Evolutionary conservation across 495 filamentous ascomycete species (phyloP).

Genomic region (Hypoxylon subgilvum): DNA sequence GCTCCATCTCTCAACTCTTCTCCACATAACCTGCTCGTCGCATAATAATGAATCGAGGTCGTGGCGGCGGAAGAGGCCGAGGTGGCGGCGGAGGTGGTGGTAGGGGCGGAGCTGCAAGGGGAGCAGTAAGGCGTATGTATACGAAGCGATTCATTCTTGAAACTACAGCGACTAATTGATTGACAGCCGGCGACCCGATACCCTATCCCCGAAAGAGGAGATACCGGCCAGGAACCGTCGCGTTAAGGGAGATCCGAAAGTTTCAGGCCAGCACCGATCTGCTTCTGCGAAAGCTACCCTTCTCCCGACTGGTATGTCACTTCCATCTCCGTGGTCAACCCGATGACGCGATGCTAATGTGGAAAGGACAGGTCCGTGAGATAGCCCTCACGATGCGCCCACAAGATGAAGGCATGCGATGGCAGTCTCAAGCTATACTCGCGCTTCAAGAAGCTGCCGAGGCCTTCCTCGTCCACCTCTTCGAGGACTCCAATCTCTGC

Average conservation of each 20-base stretch:
- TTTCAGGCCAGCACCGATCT: slow-evolving; percentile 86
- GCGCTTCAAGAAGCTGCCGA: slow-evolving; percentile 92
- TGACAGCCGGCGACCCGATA: slow-evolving; percentile 72
- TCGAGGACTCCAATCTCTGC: slow-evolving; percentile 94
- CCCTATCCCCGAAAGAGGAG: slow-evolving; percentile 67
- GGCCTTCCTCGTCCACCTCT: slow-evolving; percentile 90
- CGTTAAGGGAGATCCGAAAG: slow-evolving; percentile 82
- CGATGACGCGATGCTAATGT: slow-evolving; percentile 22
- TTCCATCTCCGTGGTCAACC: not conserved
- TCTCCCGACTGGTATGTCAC: slow-evolving; percentile 75
- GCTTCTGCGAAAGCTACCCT: slow-evolving; percentile 80
- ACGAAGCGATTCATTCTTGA: not conserved
- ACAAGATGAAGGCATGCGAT: slow-evolving; percentile 69
- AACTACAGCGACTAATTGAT: slow-evolving; percentile 7
- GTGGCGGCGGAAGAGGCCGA: slow-evolving; percentile 10
- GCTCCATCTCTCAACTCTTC: not conserved
- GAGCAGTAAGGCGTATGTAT: slow-evolving; percentile 35
- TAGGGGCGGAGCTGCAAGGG: not conserved
- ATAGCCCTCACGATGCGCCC: slow-evolving; percentile 66
- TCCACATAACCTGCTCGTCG: slow-evolving; percentile 1
- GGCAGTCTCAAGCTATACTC: slow-evolving; percentile 89
- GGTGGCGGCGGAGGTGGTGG: slow-evolving; percentile 11
- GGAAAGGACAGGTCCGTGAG: slow-evolving; percentile 71
- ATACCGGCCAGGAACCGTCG: slow-evolving; percentile 84
- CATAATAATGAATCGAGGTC: slow-evolving; percentile 14